phyloP scores from a whole-genome alignment of 768 basidiomycete genomes.

The Lentinula sp. region DNA sequence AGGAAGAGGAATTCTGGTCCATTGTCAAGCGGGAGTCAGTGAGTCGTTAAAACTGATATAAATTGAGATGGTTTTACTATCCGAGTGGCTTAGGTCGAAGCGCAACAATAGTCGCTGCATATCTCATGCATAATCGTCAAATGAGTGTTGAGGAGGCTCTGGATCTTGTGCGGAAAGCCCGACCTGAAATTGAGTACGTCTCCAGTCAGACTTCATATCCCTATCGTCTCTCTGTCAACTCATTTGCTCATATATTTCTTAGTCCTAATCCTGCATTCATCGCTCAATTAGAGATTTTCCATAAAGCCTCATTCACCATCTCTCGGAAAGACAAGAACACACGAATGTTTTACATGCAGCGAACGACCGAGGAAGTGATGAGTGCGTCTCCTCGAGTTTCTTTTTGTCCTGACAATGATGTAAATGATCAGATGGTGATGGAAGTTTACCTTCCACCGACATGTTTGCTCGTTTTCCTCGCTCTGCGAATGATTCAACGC shows the following conservation, averaged over 20 bases:
- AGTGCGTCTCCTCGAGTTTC: slow-evolving; percentile 40
- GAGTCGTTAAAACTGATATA: slow-evolving; percentile 21
- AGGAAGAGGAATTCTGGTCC: slow-evolving; percentile 74
- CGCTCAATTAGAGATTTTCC: slow-evolving; percentile 74
- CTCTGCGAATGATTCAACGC: slow-evolving; percentile 55
- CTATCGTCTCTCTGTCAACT: not conserved
- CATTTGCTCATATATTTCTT: not conserved
- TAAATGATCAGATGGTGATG: slow-evolving; percentile 59
- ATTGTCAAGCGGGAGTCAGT: slow-evolving; percentile 90
- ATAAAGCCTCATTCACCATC: slow-evolving; percentile 64
- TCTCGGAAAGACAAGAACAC: slow-evolving; percentile 61
- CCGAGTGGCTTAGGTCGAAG: slow-evolving; percentile 55
- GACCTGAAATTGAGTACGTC: slow-evolving; percentile 64
- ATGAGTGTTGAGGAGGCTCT: slow-evolving; percentile 57
- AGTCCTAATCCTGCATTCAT: slow-evolving; percentile 89
- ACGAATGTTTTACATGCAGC: slow-evolving; percentile 79
- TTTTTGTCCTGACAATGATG: not conserved
- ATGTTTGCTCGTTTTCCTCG: slow-evolving; percentile 76
- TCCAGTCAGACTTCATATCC: not conserved
- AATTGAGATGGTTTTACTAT: not conserved
- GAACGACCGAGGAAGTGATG: slow-evolving; percentile 68
- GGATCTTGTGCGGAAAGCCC: slow-evolving; percentile 54
- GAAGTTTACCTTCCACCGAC: slow-evolving; percentile 51
- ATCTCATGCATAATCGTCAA: slow-evolving; percentile 67
- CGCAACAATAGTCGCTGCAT: slow-evolving; percentile 81